phyloP scores from a whole-genome alignment of 495 filamentous ascomycete species.

The Trypethelium eluteriae region DNA sequence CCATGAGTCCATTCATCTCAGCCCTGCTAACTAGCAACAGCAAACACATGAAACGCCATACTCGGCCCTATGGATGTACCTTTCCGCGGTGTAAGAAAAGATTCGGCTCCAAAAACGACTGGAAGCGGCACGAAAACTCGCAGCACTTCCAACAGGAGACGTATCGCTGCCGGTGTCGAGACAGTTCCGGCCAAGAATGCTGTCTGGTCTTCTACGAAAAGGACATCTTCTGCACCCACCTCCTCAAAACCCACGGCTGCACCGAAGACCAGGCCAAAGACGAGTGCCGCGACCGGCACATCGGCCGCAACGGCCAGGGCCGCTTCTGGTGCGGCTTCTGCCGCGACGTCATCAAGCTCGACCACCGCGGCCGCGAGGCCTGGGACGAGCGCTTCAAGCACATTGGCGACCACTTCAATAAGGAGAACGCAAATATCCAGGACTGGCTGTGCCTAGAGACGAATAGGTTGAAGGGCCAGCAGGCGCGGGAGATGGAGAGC shows the following conservation, averaged over 20 bases:
- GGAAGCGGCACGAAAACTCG: slow-evolving; percentile 90
- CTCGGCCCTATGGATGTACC: slow-evolving; percentile 83
- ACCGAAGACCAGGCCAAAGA: slow-evolving; percentile 38
- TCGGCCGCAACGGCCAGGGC: slow-evolving; percentile 60
- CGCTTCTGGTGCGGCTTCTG: slow-evolving; percentile 94
- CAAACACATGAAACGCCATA: slow-evolving; percentile 84
- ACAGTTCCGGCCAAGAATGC: slow-evolving; percentile 38
- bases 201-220: slow-evolving; percentile 53
- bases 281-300: slow-evolving; percentile 47
- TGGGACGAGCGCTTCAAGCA: slow-evolving; percentile 79
- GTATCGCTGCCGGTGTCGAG: slow-evolving; percentile 62
- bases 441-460: slow-evolving; percentile 41
- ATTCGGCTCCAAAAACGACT: slow-evolving; percentile 92
- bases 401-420: slow-evolving; percentile 72
- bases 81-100: slow-evolving; percentile 61
- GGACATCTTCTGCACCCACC: slow-evolving; percentile 55
- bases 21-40: slow-evolving; percentile 37
- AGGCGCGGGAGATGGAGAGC: not conserved
- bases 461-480: slow-evolving; percentile 28
- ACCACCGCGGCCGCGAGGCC: slow-evolving; percentile 48
- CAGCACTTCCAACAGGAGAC: slow-evolving; percentile 71
- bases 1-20: no score
- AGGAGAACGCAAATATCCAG: slow-evolving; percentile 41
- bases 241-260: slow-evolving; percentile 48
- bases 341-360: slow-evolving; percentile 47